These are phyloP conservation scores for Helenozyma baotianmanensis DNA, from an alignment of 805 yeast species.

Conservation along the genomic window DNA sequence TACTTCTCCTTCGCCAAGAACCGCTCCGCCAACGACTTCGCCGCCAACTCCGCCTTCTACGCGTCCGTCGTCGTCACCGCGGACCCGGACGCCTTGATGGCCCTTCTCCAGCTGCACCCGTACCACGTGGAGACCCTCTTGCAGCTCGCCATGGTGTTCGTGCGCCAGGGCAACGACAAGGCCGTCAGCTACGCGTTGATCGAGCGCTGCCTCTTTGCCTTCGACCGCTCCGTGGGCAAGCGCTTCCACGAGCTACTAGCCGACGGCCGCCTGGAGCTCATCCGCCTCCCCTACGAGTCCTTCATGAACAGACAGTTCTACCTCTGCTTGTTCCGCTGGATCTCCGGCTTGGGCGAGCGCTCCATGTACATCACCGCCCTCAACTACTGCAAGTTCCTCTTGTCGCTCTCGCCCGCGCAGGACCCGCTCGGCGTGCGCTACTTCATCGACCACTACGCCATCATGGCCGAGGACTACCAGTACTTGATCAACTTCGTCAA, in stretches of 20 bases:
- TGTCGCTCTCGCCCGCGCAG: constrained; percentile 67
- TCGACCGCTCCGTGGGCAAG: constrained; percentile 67
- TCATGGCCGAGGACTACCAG: constrained; percentile 58
- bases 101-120: constrained; percentile 55
- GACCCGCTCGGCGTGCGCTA: constrained; percentile 84
- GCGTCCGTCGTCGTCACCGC: constrained; percentile 68
- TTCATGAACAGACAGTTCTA: constrained; percentile 76
- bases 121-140: constrained; percentile 76
- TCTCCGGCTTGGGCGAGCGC: constrained; percentile 65
- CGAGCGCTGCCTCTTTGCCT: constrained; percentile 73
- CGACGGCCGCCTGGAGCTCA: constrained; percentile 50
- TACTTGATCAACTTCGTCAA: constrained; percentile 55
- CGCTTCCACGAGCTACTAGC: constrained; percentile 43
- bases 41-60: constrained; percentile 50
- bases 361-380: constrained; percentile 77
- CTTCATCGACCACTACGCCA: constrained; percentile 75
- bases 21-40: constrained; percentile 25
- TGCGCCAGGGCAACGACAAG: constrained; percentile 70
- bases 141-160: constrained; percentile 69
- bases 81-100: constrained; percentile 69
- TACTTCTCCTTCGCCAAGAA: constrained; percentile 54
- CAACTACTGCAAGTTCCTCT: constrained; percentile 63
- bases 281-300: constrained; percentile 70
- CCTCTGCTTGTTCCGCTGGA: constrained; percentile 66
- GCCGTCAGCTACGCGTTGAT: constrained; percentile 68